Evolutionary conservation across 2,329 filamentous ascomycete species (phyloP).

Genomic region (Ophiostoma sp.): DNA sequence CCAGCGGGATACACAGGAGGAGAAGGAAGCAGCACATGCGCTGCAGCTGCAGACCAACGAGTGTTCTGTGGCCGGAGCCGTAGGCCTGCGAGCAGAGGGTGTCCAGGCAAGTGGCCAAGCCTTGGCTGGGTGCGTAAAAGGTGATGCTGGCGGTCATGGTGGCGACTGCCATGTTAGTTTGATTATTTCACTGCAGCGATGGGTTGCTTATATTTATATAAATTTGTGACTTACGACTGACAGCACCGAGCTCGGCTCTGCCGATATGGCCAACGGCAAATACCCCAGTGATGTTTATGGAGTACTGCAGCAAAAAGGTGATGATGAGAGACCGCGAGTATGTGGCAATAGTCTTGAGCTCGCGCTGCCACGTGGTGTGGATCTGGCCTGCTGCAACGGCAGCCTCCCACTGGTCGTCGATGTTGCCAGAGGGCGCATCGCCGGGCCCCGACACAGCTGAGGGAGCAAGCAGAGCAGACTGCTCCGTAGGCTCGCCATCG

Average conservation of each 20-base stretch:
- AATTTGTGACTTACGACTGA: conserved; percentile 43
- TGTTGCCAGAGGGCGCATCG: conserved; percentile 32
- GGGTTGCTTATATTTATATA: background rate
- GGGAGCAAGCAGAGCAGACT: conserved; percentile 34
- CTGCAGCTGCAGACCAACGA: conserved; percentile 79
- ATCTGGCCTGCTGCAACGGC: conserved; percentile 77
- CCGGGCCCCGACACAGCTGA: conserved; percentile 1
- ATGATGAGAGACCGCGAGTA: conserved; percentile 67
- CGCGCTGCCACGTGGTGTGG: conserved; percentile 84
- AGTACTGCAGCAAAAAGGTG: conserved; percentile 77
- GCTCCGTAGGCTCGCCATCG: conserved; percentile 35
- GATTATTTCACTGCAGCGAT: no score
- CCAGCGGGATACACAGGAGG: conserved; percentile 65
- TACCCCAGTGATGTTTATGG: conserved; percentile 73
- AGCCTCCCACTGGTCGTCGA: conserved; percentile 76
- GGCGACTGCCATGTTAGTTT: conserved; percentile 41
- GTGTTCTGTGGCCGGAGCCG: conserved; percentile 80
- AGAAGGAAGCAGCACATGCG: conserved; percentile 72
- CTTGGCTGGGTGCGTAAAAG: conserved; percentile 71
- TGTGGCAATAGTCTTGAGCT: conserved; percentile 70
- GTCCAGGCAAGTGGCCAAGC: conserved; percentile 84
- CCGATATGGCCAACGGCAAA: conserved; percentile 74
- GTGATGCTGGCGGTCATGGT: conserved; percentile 78
- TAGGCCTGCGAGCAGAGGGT: conserved; percentile 93
- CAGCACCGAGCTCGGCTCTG: conserved; percentile 62